Evolutionary conservation across 2,329 filamentous ascomycete genomes (phyloP).

Genomic region (Aspergillus sojae): DNA sequence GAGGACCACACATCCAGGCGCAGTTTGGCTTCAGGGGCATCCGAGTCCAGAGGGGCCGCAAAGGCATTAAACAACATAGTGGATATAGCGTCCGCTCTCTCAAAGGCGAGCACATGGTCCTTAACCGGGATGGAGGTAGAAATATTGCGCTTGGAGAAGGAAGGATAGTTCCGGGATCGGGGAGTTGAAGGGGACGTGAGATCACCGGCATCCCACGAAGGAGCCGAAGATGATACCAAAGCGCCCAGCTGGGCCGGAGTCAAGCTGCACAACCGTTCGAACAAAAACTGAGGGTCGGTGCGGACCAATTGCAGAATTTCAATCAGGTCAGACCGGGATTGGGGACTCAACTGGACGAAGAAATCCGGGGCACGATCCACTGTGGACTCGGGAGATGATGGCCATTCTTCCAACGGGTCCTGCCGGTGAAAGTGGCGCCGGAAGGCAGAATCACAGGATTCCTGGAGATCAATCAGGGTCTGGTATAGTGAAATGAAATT

Average conservation of each 20-base stretch:
- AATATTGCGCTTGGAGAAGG: slow-evolving; percentile 51
- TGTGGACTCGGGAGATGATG: slow-evolving; percentile 41
- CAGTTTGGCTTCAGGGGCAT: slow-evolving; percentile 77
- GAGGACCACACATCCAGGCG: slow-evolving; percentile 87
- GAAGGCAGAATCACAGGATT: slow-evolving; percentile 41
- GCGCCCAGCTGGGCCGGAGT: slow-evolving; percentile 74
- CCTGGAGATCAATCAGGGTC: slow-evolving; percentile 47
- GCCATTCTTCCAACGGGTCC: slow-evolving; percentile 37
- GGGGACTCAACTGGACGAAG: slow-evolving; percentile 69
- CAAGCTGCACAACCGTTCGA: slow-evolving; percentile 76
- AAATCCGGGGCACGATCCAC: slow-evolving; percentile 40
- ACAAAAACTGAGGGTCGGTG: slow-evolving; percentile 84
- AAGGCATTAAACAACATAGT: slow-evolving; percentile 86
- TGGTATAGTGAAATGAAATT: slow-evolving; percentile 49
- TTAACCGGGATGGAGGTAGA: slow-evolving; percentile 64
- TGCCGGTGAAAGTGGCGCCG: slow-evolving; percentile 36
- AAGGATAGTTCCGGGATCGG: slow-evolving; percentile 51
- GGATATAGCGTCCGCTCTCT: slow-evolving; percentile 83
- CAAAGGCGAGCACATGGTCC: slow-evolving; percentile 83
- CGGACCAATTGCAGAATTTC: slow-evolving; percentile 80
- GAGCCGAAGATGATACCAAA: slow-evolving; percentile 76
- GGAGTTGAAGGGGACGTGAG: slow-evolving; percentile 74
- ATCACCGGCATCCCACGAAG: slow-evolving; percentile 79
- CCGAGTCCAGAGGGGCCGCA: slow-evolving; percentile 79
- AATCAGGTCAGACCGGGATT: slow-evolving; percentile 74